Evolutionary conservation across 2,329 filamentous ascomycete genomes (phyloP), one percentile per base, ranked within the genome.

Genomic region (Trichoderma koningiopsis): DNA sequence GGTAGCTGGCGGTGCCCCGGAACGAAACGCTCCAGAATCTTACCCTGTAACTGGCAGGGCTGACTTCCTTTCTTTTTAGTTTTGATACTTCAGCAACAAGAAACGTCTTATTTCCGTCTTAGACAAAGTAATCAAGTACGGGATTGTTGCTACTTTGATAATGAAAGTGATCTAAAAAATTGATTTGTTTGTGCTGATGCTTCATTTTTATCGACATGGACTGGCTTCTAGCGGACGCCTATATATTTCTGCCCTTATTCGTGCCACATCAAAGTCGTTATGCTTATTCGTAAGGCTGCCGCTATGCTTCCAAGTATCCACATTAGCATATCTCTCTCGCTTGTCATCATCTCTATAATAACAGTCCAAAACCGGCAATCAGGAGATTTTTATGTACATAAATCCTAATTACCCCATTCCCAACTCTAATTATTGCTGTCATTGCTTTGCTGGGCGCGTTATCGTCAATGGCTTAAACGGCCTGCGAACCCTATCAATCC

Each of bases 381-480:
- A n/a, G 24, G 19, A 43, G 7, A 43, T 8, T 59, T 59, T 24
- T 22, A 29, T 59, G 13, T 43, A 43, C 13, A 43, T 27, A 59
- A 29, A 37, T 14, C 4, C 24, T 27, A n/a, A n/a, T 19, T 19
- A 8, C 14, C 6, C 16, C 52, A 43, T 43, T 19, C 3, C 5
- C 35, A 43, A 27, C 11, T 5, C 33, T 16, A 10, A 3, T 29
- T 31, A 59, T 33, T 60, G 40, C 60, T 59, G 52, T 43, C 56
- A 56, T 61, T 63, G 77, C 2, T 75, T 75, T 59, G 72, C 70
- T 22, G 79, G 78, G 35, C 84, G 80, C 69, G 83, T 85, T 24
- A 88, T 83, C 13, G 85, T 88, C 72, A 88, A 78, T 55, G 84
- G 85, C 77, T 86, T 88, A 69, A 88, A 89, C 6, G 87, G 87